phyloP scores from a whole-genome alignment of 805 yeast species.

The Yamadazyma akitaensis region DNA sequence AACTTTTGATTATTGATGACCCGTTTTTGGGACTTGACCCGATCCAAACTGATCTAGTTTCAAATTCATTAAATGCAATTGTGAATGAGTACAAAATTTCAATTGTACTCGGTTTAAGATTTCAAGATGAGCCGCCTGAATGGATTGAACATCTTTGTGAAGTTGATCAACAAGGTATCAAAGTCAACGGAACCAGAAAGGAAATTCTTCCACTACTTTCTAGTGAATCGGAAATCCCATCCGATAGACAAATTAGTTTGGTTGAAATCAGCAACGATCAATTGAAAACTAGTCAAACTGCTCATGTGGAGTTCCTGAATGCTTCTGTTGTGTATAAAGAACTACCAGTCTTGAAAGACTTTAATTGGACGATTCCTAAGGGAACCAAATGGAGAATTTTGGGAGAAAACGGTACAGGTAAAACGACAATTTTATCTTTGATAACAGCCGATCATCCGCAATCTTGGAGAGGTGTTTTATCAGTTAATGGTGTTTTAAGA shows the following conservation, averaged over 20 bases:
- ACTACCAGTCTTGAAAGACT: conserved; percentile 52
- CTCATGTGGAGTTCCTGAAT: conserved; percentile 47
- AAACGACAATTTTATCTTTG: conserved; percentile 80
- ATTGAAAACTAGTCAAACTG: neutral
- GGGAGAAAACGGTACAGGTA: conserved; percentile 92
- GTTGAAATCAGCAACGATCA: conserved; percentile 5
- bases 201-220: conserved; percentile 17
- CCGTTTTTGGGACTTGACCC: conserved; percentile 93
- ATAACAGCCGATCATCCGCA: conserved; percentile 96
- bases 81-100: conserved; percentile 43
- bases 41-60: conserved; percentile 56
- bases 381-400: conserved; percentile 87
- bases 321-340: conserved; percentile 68
- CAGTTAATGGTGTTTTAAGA: conserved; percentile 63
- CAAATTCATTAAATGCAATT: conserved; percentile 43
- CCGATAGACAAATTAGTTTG: conserved; percentile 15
- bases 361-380: conserved; percentile 61
- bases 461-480: conserved; percentile 76
- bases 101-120: conserved; percentile 70
- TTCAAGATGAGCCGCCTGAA: conserved; percentile 70
- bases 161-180: conserved; percentile 54
- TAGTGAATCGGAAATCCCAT: conserved; percentile 5
- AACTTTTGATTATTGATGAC: conserved; percentile 74
- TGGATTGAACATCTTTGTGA: conserved; percentile 78
- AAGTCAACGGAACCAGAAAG: conserved; percentile 43